Evolutionary conservation across 2,329 filamentous ascomycete species (phyloP), one percentile per base, ranked within the genome.

Genomic region (Talaromyces amestolkiae): DNA sequence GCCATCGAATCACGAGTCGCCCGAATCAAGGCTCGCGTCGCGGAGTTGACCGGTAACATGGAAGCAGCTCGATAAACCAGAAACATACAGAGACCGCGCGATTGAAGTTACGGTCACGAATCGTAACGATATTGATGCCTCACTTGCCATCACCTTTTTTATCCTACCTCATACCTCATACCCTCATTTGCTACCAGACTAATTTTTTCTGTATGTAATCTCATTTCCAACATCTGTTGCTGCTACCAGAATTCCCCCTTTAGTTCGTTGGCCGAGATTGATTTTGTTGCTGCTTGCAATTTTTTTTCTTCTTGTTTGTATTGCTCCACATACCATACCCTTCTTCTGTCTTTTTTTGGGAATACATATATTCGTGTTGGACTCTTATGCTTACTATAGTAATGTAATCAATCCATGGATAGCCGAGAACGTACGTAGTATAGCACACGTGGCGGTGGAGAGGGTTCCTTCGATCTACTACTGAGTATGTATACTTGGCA

Each of bases 1-100:
- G 92, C 93, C 41, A 98, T 98, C 73, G 95, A 99, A 79, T 93
- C 93, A 58, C 91, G 95, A 70, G 95, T 98, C 66, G 95, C 95
- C 58, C 91, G 95, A 69, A 99, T 99, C 85, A 98, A 97, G 81
- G 95, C 95, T 67, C 90, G 95, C 68, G 95, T 99, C 66, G 95
- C 95, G 61, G 93, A 97, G 77, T 81, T 99, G 72, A 99, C 95
- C 1, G 90, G 90, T 72, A 91, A 91, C 77, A 91, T 91, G 86
- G 91, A 94, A 73, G 82, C 73, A 35, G 71, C 72, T 13, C 70
- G 71, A 43, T 74, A 68, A 71, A n/a, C 17, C 8, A 17, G 3
- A n/a, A 9, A n/a, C 2, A 39, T 10, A 1, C 54, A 31, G 37
- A 39, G 56, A 59, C 39, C 19, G 59, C 33, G 17, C 41, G 56